phyloP scores from a whole-genome alignment of 106 monocot genomes.

The Dendrobium nobile region DNA sequence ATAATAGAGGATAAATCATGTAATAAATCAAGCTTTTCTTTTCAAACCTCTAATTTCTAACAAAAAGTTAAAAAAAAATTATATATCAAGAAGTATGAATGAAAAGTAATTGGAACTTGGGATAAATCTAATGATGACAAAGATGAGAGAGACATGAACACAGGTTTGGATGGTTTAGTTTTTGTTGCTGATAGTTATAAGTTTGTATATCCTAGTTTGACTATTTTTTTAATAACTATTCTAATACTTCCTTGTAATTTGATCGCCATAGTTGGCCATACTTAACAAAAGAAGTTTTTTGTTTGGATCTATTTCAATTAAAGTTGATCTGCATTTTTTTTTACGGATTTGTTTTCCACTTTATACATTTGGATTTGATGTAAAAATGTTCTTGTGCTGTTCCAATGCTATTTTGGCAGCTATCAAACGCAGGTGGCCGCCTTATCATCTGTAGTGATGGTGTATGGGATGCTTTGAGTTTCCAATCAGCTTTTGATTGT shows the following conservation, averaged over 20 bases:
- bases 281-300: neutral
- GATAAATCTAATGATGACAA: neutral
- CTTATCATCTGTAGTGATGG: slow-evolving; percentile 86
- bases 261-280: neutral
- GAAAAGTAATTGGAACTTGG: neutral
- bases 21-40: no score
- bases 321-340: neutral
- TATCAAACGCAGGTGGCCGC: slow-evolving; percentile 66
- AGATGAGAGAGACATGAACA: neutral
- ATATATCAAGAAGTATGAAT: neutral
- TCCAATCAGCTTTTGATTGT: slow-evolving; percentile 52
- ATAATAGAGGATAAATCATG: no score
- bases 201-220: neutral
- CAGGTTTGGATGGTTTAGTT: neutral
- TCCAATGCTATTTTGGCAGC: slow-evolving; percentile 18
- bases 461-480: slow-evolving; percentile 73
- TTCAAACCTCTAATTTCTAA: no score
- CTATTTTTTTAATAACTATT: neutral
- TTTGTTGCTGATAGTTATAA: neutral
- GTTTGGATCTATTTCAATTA: neutral
- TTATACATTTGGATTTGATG: neutral
- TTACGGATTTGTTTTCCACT: neutral
- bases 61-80: no score
- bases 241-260: neutral
- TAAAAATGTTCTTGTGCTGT: neutral